Evolutionary conservation across 345 rosid genomes (phyloP), one percentile per base, ranked within the genome.

Genomic region (Mercurialis annua): DNA sequence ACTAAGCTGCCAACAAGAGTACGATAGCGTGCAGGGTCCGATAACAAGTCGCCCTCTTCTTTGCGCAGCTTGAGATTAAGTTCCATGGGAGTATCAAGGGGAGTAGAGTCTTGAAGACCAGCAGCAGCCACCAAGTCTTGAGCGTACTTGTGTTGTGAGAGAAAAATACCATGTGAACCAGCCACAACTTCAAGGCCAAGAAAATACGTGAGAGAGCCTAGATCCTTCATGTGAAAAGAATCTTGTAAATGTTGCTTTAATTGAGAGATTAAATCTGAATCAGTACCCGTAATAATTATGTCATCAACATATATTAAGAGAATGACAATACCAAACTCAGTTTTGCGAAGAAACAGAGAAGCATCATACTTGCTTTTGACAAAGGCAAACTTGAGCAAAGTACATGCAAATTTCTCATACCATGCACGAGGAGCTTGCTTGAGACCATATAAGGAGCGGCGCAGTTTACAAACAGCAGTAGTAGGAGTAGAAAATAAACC

Each of bases 371-470:
- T 7, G 29, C 49, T 38, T 36, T 36, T 20, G 6, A n/a, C 12
- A 26, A 62, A 20, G 16, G 31, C 7, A 10, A 62, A 24, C 12
- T 62, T 16, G 1, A 40, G 33, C 11, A 60, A 24, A 15, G 65
- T 40, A 16, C n/a, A 20, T 7, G 8, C 1, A 31, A 65, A 48
- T 31, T 64, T 64, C 38, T 64, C 56, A 48, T 21, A 64, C 69
- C 57, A 47, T 11, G 69, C 60, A n/a, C 60, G 31, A 9, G 34
- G 60, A 33, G 60, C 48, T 18, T 52, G 60, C 30, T 33, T 66
- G 0, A 66, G 17, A 1, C 60, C 47, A 51, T 33, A 53, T 11
- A 66, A 23, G 11, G 26, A 51, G n/a, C 18, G 31, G 4, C 42
- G 21, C 27, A 33, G 23, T 16, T 60, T 60, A 20, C 7, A 57